A percentile compares a stretch with the other conserved stretches of the same genome.
Evolutionary conservation across 2,329 filamentous ascomycete genomes (phyloP).

Genomic region (Fusarium torreyae): DNA sequence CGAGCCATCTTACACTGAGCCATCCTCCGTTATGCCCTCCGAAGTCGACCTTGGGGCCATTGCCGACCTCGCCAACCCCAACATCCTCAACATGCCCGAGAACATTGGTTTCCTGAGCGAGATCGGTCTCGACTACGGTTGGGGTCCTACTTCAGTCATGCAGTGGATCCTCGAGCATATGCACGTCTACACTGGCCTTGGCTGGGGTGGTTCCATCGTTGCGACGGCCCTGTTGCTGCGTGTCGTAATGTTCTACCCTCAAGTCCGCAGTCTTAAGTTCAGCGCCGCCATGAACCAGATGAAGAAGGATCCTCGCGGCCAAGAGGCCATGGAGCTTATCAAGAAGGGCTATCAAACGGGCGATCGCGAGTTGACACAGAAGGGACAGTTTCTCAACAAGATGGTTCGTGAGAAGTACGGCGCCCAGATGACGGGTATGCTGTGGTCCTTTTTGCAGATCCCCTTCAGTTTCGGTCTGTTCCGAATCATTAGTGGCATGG

Average conservation of each 20-base stretch:
- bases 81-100: constrained; percentile 76
- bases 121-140: constrained; percentile 90
- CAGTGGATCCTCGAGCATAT: constrained; percentile 86
- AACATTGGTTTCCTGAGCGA: constrained; percentile 85
- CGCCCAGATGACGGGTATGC: constrained; percentile 53
- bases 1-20: constrained; percentile 39
- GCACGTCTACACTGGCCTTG: constrained; percentile 81
- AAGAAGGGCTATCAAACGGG: constrained; percentile 57
- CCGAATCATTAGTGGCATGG: constrained; percentile 81
- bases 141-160: constrained; percentile 80
- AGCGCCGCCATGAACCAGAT: constrained; percentile 73
- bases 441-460: constrained; percentile 62
- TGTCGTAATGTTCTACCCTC: constrained; percentile 74
- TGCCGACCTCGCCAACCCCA: constrained; percentile 56
- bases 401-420: constrained; percentile 57
- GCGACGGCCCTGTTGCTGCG: constrained; percentile 77
- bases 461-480: constrained; percentile 87
- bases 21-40: constrained; percentile 46
- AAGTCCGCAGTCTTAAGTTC: constrained; percentile 54
- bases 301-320: constrained; percentile 67
- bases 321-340: constrained; percentile 65
- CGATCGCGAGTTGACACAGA: constrained; percentile 61
- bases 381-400: constrained; percentile 54
- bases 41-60: constrained; percentile 56
- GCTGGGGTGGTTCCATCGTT: constrained; percentile 87